phyloP scores from a whole-genome alignment of 2,329 filamentous ascomycete species.

The Hirsutella minnesotensis region DNA sequence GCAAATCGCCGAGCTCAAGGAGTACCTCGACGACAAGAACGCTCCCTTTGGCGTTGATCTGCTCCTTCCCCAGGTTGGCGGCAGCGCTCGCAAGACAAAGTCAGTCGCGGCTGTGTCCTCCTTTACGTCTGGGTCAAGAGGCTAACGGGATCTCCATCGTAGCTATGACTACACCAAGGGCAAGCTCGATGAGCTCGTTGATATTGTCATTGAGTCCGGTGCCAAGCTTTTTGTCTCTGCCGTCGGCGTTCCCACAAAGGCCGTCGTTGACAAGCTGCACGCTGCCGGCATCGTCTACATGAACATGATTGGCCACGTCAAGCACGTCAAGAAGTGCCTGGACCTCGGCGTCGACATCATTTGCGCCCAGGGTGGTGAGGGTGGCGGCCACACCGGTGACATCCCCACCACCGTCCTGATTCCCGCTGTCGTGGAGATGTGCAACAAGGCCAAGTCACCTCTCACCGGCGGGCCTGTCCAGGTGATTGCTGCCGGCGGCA shows the following conservation, averaged over 20 bases:
- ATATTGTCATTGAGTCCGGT: conserved; percentile 85
- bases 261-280: conserved; percentile 84
- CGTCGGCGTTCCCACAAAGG: conserved; percentile 83
- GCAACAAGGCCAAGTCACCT: conserved; percentile 70
- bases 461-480: conserved; percentile 80
- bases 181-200: conserved; percentile 81
- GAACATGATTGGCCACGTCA: conserved; percentile 99
- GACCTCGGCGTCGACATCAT: conserved; percentile 90
- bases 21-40: conserved; percentile 76
- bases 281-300: conserved; percentile 83
- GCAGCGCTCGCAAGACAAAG: conserved; percentile 91
- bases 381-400: conserved; percentile 91
- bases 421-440: conserved; percentile 76
- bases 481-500: conserved; percentile 86
- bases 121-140: no score
- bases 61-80: conserved; percentile 87
- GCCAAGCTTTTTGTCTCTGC: conserved; percentile 93
- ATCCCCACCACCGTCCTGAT: conserved; percentile 88
- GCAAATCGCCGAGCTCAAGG: conserved; percentile 90
- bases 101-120: conserved; percentile 18
- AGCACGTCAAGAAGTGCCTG: conserved; percentile 95
- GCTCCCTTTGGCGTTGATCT: conserved; percentile 93
- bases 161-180: conserved; percentile 99
- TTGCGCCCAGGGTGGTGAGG: conserved; percentile 96
- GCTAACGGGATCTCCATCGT: background rate